A percentile compares a stretch with the other conserved stretches of the same genome.
phyloP scores from a whole-genome alignment of 768 basidiomycete species.

The Calocera viscosa region DNA sequence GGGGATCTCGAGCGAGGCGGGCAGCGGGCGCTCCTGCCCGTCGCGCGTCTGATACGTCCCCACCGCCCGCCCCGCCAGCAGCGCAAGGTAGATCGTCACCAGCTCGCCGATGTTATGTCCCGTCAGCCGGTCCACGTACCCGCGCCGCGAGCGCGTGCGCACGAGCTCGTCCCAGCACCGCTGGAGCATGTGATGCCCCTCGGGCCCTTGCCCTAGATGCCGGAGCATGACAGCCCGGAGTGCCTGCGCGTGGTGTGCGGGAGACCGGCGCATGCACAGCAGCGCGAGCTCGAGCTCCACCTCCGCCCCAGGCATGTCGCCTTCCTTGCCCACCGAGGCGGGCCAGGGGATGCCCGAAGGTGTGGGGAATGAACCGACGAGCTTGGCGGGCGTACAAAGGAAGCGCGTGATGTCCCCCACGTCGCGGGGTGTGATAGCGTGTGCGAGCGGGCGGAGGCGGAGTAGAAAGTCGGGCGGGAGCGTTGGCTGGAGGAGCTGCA shows the following conservation, averaged over 20 bases:
- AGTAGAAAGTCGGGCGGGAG: not conserved
- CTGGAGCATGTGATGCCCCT: not conserved
- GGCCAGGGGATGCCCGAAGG: slow-evolving; percentile 2
- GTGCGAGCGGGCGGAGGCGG: not conserved
- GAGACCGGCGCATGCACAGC: not conserved
- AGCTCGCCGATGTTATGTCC: not conserved
- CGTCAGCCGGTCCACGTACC: not conserved
- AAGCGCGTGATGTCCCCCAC: not conserved
- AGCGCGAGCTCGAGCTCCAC: slow-evolving; percentile 1
- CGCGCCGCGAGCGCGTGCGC: not conserved
- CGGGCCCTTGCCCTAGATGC: not conserved
- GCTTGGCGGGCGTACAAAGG: not conserved
- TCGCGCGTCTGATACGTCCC: not conserved
- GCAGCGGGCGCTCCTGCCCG: not conserved
- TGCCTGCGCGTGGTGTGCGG: not conserved
- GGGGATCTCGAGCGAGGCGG: not conserved
- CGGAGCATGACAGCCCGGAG: not conserved
- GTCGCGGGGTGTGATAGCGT: not conserved
- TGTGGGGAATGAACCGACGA: not conserved
- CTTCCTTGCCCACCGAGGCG: not conserved
- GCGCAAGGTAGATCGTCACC: not conserved
- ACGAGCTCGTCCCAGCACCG: slow-evolving; percentile 5
- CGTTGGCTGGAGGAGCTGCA: not conserved
- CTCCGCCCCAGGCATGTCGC: not conserved
- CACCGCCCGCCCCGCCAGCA: not conserved